Evolutionary conservation across 2,329 filamentous ascomycete species (phyloP).

Genomic region (Cytospora piceicola): DNA sequence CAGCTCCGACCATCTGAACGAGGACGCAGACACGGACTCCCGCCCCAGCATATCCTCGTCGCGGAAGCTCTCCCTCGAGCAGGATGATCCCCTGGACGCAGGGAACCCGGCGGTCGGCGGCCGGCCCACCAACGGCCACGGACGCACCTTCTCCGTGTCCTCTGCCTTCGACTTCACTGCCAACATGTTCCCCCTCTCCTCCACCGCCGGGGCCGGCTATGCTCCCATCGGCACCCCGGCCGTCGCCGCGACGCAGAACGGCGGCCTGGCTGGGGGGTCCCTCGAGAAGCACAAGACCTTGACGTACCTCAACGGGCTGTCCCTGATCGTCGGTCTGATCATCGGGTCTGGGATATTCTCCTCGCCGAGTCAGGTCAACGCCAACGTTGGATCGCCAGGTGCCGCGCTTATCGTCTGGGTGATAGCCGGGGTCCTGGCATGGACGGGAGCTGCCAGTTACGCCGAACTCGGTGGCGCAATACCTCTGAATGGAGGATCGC

Average conservation of each 20-base stretch:
- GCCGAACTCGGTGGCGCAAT: slow-evolving; percentile 96
- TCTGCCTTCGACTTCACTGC: slow-evolving; percentile 96
- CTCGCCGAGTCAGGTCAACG: slow-evolving; percentile 89
- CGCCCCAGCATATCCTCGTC: slow-evolving; percentile 91
- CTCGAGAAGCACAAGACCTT: slow-evolving; percentile 95
- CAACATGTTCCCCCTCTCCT: slow-evolving; percentile 89
- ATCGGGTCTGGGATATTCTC: slow-evolving; percentile 98
- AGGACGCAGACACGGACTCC: slow-evolving; percentile 70
- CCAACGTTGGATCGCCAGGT: slow-evolving; percentile 87
- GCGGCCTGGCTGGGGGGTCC: slow-evolving; percentile 71
- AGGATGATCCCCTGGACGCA: slow-evolving; percentile 77
- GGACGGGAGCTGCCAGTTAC: slow-evolving; percentile 94
- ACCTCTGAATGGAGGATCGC: slow-evolving; percentile 89
- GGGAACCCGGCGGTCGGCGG: slow-evolving; percentile 56
- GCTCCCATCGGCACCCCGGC: slow-evolving; percentile 81
- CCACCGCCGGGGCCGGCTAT: slow-evolving; percentile 74
- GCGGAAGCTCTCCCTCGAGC: slow-evolving; percentile 83
- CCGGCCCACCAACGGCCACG: slow-evolving; percentile 44
- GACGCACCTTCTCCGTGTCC: slow-evolving; percentile 83
- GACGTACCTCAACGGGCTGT: slow-evolving; percentile 92
- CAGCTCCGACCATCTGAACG: slow-evolving; percentile 69
- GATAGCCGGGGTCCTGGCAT: slow-evolving; percentile 88
- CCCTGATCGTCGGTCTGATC: slow-evolving; percentile 87
- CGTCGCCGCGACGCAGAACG: slow-evolving; percentile 56
- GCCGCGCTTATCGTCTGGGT: slow-evolving; percentile 90